Percentiles rank a stretch among this genome's conserved stretches.
phyloP scores from a whole-genome alignment of 371 early-diverging fungal species.

The Lichtheimia hyalospora region DNA sequence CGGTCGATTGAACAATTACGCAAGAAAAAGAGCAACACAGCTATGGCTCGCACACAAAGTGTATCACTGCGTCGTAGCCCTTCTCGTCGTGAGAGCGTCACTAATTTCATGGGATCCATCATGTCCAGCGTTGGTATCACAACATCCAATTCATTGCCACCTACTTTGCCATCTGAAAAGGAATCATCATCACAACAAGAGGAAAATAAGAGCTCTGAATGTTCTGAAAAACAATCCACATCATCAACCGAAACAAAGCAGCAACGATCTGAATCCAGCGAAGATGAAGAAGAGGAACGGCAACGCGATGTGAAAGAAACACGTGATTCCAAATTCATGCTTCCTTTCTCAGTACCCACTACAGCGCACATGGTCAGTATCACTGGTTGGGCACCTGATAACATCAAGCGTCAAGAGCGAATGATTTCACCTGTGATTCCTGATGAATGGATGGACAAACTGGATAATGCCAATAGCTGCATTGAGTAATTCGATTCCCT shows the following conservation, averaged over 20 bases:
- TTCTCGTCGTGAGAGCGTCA: slow-evolving; percentile 32
- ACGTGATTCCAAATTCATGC: slow-evolving; percentile 49
- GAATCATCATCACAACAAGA: background rate
- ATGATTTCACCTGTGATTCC: slow-evolving; percentile 15
- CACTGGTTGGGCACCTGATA: slow-evolving; percentile 13
- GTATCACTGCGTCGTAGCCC: slow-evolving; percentile 18
- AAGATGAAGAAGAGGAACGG: slow-evolving; percentile 36
- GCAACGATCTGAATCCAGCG: background rate
- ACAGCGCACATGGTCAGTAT: slow-evolving; percentile 34
- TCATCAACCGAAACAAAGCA: background rate
- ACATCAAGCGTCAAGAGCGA: slow-evolving; percentile 12
- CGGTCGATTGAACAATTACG: slow-evolving; percentile 16
- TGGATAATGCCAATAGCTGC: slow-evolving; percentile 12
- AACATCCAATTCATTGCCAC: slow-evolving; percentile 17
- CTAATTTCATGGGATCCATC: slow-evolving; percentile 25
- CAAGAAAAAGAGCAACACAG: background rate
- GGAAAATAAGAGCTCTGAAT: background rate
- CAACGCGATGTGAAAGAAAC: slow-evolving; percentile 47
- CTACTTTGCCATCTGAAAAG: slow-evolving; percentile 10
- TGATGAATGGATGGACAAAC: slow-evolving; percentile 17
- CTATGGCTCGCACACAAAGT: slow-evolving; percentile 17
- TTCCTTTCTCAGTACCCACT: slow-evolving; percentile 58
- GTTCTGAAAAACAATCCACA: background rate
- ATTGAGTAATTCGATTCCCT: background rate
- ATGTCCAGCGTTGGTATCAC: slow-evolving; percentile 25